Evolutionary conservation across 805 yeast species (phyloP).

Genomic region (Nakazawaea pomicola): DNA sequence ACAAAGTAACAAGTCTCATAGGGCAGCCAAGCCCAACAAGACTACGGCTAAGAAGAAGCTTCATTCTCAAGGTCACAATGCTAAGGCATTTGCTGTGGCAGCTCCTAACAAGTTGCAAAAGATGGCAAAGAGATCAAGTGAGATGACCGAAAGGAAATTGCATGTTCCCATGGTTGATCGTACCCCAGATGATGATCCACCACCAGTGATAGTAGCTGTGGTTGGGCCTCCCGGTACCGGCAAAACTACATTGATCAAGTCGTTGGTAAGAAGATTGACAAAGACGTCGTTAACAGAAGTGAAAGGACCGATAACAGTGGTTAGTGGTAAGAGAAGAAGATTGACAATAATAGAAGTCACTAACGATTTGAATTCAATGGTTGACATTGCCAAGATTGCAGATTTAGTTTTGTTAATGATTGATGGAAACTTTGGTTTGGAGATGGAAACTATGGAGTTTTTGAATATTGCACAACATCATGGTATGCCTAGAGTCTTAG

Average conservation of each 20-base stretch:
- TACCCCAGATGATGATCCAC: constrained; percentile 96
- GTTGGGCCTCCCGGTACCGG: constrained; percentile 99
- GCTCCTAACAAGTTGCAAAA: constrained; percentile 84
- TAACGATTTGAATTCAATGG: constrained; percentile 92
- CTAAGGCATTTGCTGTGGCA: constrained; percentile 76
- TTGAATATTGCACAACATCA: constrained; percentile 94
- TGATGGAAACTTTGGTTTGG: constrained; percentile 97
- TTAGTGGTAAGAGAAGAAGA: constrained; percentile 89
- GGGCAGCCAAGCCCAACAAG: constrained; percentile 31
- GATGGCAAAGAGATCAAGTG: constrained; percentile 80
- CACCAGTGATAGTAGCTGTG: constrained; percentile 93
- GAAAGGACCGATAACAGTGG: constrained; percentile 95
- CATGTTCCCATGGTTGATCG: constrained; percentile 98
- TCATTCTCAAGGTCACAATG: constrained; percentile 82
- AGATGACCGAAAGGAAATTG: constrained; percentile 71
- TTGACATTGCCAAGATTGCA: constrained; percentile 92
- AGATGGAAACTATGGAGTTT: constrained; percentile 99
- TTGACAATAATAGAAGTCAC: constrained; percentile 89
- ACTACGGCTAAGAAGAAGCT: constrained; percentile 81
- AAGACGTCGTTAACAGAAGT: constrained; percentile 82
- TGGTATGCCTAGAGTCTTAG: constrained; percentile 97
- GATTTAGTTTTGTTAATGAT: constrained; percentile 85
- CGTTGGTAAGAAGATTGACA: constrained; percentile 80
- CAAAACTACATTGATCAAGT: constrained; percentile 86
- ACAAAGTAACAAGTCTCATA: constrained; percentile 65